Base-by-base conservation (phyloP, 495 filamentous ascomycete species). In the Penicillium paradoxum region DNA sequence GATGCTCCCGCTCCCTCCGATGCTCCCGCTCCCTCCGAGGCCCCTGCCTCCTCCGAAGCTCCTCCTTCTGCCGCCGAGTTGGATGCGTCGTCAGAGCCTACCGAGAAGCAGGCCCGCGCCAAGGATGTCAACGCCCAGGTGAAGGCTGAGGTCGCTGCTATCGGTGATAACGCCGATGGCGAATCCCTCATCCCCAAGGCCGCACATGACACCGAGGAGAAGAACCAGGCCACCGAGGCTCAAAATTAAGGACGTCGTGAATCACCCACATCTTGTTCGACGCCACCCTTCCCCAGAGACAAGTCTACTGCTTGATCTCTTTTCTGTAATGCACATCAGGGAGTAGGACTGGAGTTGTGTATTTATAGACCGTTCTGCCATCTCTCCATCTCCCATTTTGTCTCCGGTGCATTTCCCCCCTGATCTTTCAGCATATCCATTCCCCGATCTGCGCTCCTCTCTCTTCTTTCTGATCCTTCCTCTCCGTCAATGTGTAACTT, bases 181-280 rank as follows among this genome's bases (percentile, higher is more conserved):
- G 78, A 75, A 2, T 59, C 61, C 21, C 53, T 80, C 43, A 58
- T 82, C 18, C 74, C 80, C 47, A 82, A 80, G 67, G 75, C 75
- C 38, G 63, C 64, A 39, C 72, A 76, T 62, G 75, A 82, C 60
- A 68, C 70, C n/a, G 67, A 71, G 49, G 53, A 53, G 40, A 63
- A 67, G 58, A 68, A 58, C 49, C 18, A 60, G 51, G 54, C 51
- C 30, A 50, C 37, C 53, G 45, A 67, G 51, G 60, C 63, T 7
- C 63, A 71, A 58, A 70, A 59, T 52, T 66, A 59, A 66, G 33
- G 19, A 40, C 27, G 8, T 7, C 29, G 9, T 42, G 17, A 27
- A 36, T 32, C 21, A 17, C 41, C 39, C 48, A 37, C 48, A 52
- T 56, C 7, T 40, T 48, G 27, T 55, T 45, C 46, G 55, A 45